phyloP scores from a whole-genome alignment of 345 rosid species.

The Rubroshorea leprosula region DNA sequence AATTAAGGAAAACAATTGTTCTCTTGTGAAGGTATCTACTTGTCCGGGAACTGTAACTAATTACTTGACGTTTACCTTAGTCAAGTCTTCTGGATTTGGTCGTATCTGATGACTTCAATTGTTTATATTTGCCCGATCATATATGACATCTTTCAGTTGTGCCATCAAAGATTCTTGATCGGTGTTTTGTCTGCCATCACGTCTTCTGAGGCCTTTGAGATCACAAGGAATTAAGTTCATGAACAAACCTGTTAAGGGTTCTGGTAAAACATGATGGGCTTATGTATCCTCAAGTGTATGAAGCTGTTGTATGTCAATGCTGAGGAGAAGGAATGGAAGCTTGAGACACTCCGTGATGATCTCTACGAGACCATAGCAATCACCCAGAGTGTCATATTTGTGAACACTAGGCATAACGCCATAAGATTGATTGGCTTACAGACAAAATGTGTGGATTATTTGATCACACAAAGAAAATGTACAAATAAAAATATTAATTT shows the following conservation, averaged over 20 bases:
- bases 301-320: too few species aligned
- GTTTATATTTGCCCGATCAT: constrained; percentile 25
- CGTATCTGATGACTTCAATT: constrained; percentile 10
- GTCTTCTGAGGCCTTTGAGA: constrained; percentile 50
- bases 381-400: constrained; percentile 45
- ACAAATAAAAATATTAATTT: too few species aligned
- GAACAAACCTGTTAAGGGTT: constrained; percentile 46
- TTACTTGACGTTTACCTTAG: background rate
- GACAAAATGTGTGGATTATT: constrained; percentile 36
- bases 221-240: constrained; percentile 46
- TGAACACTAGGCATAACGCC: constrained; percentile 38
- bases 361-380: too few species aligned
- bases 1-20: background rate
- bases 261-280: constrained; percentile 46
- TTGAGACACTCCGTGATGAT: too few species aligned
- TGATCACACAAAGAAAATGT: too few species aligned
- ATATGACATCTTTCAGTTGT: constrained; percentile 45
- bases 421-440: constrained; percentile 44
- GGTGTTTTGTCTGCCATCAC: constrained; percentile 51
- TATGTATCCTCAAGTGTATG: too few species aligned
- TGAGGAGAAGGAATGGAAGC: too few species aligned
- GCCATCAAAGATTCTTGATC: constrained; percentile 36
- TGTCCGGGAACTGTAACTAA: background rate
- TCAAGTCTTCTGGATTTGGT: background rate
- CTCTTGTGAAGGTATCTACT: background rate